phyloP scores from a whole-genome alignment of 345 rosid genomes.

The Populus davidiana region DNA sequence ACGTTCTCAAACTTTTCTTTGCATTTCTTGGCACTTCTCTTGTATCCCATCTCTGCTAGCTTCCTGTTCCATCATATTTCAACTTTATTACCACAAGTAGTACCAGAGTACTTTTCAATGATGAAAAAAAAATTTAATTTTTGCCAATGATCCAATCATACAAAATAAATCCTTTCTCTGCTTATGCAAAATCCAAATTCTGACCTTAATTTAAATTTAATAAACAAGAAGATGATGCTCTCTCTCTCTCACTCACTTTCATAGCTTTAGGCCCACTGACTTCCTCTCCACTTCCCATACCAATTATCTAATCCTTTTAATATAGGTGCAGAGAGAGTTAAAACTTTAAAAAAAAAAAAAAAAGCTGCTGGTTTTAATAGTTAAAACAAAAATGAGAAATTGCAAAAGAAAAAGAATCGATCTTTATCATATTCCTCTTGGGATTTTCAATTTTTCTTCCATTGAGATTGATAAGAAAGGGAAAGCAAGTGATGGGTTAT shows the following conservation, averaged over 20 bases:
- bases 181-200: not conserved
- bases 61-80: conserved; percentile 46
- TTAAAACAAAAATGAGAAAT: not conserved
- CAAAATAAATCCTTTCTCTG: not conserved
- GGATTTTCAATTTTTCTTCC: conserved; percentile 52
- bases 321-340: not conserved
- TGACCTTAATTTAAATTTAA: not conserved
- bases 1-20: conserved; percentile 95
- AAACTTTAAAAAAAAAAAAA: not conserved
- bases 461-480: conserved; percentile 24
- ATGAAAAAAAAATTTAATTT: not conserved
- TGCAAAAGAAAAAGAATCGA: not conserved
- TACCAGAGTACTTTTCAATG: not conserved
- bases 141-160: not conserved
- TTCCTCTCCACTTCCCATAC: not conserved
- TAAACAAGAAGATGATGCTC: not conserved
- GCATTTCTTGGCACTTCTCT: conserved; percentile 80
- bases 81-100: not conserved
- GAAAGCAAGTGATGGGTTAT: not conserved
- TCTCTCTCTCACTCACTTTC: conserved; percentile 13
- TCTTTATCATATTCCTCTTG: conserved; percentile 27
- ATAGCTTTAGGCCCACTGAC: conserved; percentile 2
- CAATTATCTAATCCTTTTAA: conserved; percentile 3
- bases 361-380: not conserved
- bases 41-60: conserved; percentile 72